Base-by-base conservation (phyloP, 352 stramenopile genomes). In the Pythium periplocum region DNA sequence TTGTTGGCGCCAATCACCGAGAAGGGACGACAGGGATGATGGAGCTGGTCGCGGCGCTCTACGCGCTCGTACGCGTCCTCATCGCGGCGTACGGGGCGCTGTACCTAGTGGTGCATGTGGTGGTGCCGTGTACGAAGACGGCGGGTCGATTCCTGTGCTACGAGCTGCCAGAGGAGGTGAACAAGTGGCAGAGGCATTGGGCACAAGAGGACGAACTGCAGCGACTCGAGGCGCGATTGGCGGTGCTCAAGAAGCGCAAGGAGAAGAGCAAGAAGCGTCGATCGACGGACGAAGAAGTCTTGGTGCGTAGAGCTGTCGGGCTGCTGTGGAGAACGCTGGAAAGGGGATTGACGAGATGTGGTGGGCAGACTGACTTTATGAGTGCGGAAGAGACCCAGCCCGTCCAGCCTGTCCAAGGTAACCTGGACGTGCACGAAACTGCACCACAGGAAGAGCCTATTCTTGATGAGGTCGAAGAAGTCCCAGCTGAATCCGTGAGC, bases 41-140 rank as follows among this genome's bases (percentile, higher is more conserved):
- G 7, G 53, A 59, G 4, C 43, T 62, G 10, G 43, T 34, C 45
- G 37, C 49, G 54, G 54, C 59, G 54, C 48, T 67, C 30, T 26
- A 61, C 11, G 55, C 54, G 31, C 38, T 52, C 35, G 49, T 45
- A 35, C 53, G 59, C 9, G 59, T 53, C 34, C 17, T 67, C 35
- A 47, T 62, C 35, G 59, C 59, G n/a, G 43, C 45, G 30, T 59
- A 62, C 35, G 59, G 59, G 2, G 50, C 26, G 34, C 11, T 67
- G 2, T 61, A 50, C 36, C 48, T 67, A 10, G 39, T 59, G 11
- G 12, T 49, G 8, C 30, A 62, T 11, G 59, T 47, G 3, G 40
- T 67, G 31, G 33, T 55, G 11, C 59, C 59, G 11, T 52, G 44
- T 35, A 9, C 57, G 17, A 12, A 7, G 7, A 17, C 11, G 8